Percentiles rank a stretch among this genome's conserved stretches.
These are phyloP conservation scores for Stachybotrys chartarum DNA, from an alignment of 2,329 filamentous ascomycete species.

Conservation along the genomic window DNA sequence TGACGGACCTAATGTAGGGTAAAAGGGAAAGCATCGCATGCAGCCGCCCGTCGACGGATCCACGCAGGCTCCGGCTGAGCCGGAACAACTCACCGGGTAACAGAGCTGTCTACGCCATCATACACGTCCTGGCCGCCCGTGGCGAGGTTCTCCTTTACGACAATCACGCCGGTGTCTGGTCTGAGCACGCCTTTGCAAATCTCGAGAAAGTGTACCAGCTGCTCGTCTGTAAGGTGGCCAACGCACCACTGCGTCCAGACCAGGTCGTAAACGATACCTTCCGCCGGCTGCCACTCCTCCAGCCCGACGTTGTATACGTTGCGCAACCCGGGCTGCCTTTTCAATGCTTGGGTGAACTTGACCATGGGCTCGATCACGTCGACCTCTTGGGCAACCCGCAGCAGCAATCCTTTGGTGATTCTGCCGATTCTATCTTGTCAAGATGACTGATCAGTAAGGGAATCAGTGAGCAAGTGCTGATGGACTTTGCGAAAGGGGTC, in stretches of 20 bases:
- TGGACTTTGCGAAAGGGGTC: too few relatives aligned
- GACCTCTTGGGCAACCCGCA: constrained; percentile 60
- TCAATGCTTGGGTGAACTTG: constrained; percentile 66
- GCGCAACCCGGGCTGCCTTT: constrained; percentile 48
- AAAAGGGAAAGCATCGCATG: background rate
- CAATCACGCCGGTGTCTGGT: constrained; percentile 22
- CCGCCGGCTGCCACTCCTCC: constrained; percentile 56
- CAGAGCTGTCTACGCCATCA: constrained; percentile 68
- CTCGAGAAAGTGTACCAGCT: constrained; percentile 62
- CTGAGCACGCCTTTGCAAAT: constrained; percentile 43
- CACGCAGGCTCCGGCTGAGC: background rate
- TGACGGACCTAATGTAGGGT: background rate
- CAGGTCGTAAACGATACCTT: constrained; percentile 58
- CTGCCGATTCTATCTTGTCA: constrained; percentile 61
- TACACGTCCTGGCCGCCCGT: constrained; percentile 57
- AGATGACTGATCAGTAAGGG: background rate
- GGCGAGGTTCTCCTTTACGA: constrained; percentile 61
- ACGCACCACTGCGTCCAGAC: constrained; percentile 92
- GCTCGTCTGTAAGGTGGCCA: constrained; percentile 69
- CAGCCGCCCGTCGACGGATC: too few relatives aligned
- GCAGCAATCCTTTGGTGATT: constrained; percentile 71
- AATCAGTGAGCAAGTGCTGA: background rate
- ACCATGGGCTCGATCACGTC: constrained; percentile 81
- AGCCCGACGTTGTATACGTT: constrained; percentile 66
- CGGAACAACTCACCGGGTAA: constrained; percentile 52